These are phyloP conservation scores for Cryptosporidium meleagridis DNA, from an alignment of 169 alveolate species.

Conservation along the genomic window DNA sequence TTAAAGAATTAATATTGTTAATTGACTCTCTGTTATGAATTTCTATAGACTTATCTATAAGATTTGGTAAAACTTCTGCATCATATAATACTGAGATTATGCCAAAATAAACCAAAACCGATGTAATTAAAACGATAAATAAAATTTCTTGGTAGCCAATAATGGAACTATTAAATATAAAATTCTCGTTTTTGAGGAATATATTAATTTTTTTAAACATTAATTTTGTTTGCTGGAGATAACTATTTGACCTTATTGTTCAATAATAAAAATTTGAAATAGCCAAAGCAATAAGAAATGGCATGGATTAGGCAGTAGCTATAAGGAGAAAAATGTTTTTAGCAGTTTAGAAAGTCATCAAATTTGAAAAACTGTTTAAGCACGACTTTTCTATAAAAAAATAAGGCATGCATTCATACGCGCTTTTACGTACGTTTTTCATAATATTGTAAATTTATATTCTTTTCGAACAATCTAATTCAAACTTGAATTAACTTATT, in stretches of 20 bases:
- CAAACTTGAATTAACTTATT: not conserved
- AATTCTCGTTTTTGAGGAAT: not conserved
- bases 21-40: not conserved
- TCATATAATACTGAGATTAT: not conserved
- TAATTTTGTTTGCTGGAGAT: not conserved
- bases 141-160: not conserved
- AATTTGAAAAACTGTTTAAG: not conserved
- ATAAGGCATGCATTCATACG: slow-evolving; percentile 8
- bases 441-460: not conserved
- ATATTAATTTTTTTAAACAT: not conserved
- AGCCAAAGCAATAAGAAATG: not conserved
- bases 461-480: not conserved
- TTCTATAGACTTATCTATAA: not conserved
- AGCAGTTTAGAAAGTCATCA: not conserved
- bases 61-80: not conserved
- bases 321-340: not conserved
- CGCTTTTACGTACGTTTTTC: slow-evolving; percentile 8
- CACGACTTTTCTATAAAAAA: not conserved
- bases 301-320: not conserved
- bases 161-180: not conserved
- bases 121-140: not conserved
- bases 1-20: not conserved
- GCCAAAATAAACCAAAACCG: not conserved
- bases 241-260: not conserved
- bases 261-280: not conserved